Conservation (phyloP, 208 protist species). For the Lotmaria passim region DNA sequence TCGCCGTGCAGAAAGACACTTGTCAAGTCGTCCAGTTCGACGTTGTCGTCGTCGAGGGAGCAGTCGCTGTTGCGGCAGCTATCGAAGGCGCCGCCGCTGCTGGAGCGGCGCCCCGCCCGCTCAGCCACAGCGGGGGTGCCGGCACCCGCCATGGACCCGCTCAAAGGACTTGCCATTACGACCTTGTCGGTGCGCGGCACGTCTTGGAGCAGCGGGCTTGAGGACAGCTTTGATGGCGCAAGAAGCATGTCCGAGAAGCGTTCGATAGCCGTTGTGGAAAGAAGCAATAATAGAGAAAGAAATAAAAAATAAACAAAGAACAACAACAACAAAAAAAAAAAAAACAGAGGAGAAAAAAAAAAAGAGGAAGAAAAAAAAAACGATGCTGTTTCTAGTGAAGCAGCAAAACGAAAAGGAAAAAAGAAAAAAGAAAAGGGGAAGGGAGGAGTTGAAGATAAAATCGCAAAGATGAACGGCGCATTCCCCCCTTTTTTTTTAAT, state of each 20-base stretch:
- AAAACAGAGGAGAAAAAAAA: neutral
- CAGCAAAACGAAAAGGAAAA: constrained; percentile 2
- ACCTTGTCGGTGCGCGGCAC: neutral
- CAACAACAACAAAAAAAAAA: neutral
- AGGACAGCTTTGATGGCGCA: neutral
- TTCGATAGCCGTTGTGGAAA: too few relatives aligned
- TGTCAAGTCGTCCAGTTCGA: neutral
- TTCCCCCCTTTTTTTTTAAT: too few relatives aligned
- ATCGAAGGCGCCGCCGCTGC: neutral
- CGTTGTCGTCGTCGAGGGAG: constrained; percentile 11
- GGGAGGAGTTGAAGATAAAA: too few relatives aligned
- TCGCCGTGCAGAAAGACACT: neutral
- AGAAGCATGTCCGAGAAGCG: neutral
- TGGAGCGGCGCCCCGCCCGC: neutral
- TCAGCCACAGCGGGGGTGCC: neutral
- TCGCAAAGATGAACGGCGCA: too few relatives aligned
- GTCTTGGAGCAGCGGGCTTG: constrained; percentile 12
- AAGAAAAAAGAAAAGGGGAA: neutral
- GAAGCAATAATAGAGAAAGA: neutral
- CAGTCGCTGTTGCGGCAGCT: constrained; percentile 8
- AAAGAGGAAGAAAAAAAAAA: neutral
- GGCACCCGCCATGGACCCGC: neutral
- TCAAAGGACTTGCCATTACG: neutral
- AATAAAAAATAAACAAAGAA: neutral
- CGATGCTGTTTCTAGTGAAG: neutral